Evolutionary conservation across 192 early-diverging fungal species (phyloP), one percentile per base, ranked within the genome.

Genomic region (Backusella mclennaniae): DNA sequence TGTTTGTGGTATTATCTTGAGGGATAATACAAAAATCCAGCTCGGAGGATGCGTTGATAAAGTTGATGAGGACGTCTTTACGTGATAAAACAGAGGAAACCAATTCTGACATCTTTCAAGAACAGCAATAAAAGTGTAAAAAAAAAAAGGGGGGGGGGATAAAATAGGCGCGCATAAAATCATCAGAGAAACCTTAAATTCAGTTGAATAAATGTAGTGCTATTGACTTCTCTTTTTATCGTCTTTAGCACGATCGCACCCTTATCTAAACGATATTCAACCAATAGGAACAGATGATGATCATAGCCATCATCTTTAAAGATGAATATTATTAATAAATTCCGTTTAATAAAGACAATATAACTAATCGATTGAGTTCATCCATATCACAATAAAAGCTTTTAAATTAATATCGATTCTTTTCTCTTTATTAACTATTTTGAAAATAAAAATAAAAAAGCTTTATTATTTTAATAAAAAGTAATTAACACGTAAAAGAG

Each of bases 11-110:
- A 39, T 39, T 39, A 14, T 19, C 23, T 26, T 11, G 72, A 35
- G 38, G 67, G 14, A 39, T 44, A 12, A 35, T 49, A 33, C 33
- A 75, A 42, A 75, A 75, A 12, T 75, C 74, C 4, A 31, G 35
- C 11, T 67, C 14, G 19, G 14, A 35, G 9, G 35, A 33, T 12
- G 21, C 14, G 7, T 42, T 23, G 21, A 75, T 67, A 0, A 66
- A 6, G 1, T 38, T 39, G 2, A 3, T 26, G 29, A 75, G 67
- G 12, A 0, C 33, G 3, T 74, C 53, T 74, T 35, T 23, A 26
- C 38, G 73, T 0, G 73, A 36, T 38, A 26, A 7, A 26, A 74
- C 73, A 31, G 52, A 33, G 6, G 70, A 72, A 29, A 72, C 39
- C 3, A 31, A 6, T 33, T 3, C 4, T 23, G 42, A 35, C 31